Conservation (phyloP, 768 basidiomycete species). For the Amylocystis lapponica region DNA sequence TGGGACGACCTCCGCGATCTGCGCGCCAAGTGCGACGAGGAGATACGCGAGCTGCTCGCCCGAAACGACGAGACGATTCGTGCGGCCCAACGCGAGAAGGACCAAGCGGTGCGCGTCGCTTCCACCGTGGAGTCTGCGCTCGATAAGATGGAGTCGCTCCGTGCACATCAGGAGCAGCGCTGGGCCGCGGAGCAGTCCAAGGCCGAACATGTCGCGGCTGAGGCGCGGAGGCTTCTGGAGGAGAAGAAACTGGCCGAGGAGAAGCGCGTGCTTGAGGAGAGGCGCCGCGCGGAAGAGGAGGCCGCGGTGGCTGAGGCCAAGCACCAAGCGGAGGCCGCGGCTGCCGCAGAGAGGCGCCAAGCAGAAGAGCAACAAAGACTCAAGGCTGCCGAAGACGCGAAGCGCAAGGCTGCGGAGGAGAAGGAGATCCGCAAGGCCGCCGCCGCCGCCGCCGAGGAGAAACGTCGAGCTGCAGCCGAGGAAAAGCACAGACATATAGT, state of each 20-base stretch:
- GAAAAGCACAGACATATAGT: not conserved
- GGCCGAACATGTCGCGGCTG: not conserved
- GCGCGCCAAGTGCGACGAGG: slow-evolving; percentile 9
- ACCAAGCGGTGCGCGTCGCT: slow-evolving; percentile 18
- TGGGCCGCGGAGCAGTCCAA: slow-evolving; percentile 5
- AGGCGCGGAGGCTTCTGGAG: not conserved
- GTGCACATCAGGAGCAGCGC: slow-evolving; percentile 17
- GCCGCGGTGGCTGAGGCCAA: slow-evolving; percentile 1
- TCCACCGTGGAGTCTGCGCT: slow-evolving; percentile 23
- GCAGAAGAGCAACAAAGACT: slow-evolving; percentile 2
- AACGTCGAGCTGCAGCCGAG: not conserved
- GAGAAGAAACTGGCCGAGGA: not conserved
- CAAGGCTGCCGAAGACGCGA: not conserved
- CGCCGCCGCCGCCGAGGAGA: not conserved
- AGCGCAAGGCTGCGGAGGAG: not conserved
- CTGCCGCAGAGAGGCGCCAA: not conserved
- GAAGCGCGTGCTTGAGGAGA: slow-evolving; percentile 11
- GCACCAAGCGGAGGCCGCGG: too few relatives aligned
- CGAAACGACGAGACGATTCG: slow-evolving; percentile 21
- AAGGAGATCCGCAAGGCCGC: not conserved
- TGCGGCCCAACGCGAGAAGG: slow-evolving; percentile 23
- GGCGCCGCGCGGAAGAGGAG: slow-evolving; percentile 6
- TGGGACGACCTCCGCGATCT: slow-evolving; percentile 15
- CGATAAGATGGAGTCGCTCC: slow-evolving; percentile 24
- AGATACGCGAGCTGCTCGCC: slow-evolving; percentile 18